A percentile compares a stretch with the other conserved stretches of the same genome.
Evolutionary conservation across 345 rosid genomes (phyloP).

Genomic region (Capsella bursapastoris): DNA sequence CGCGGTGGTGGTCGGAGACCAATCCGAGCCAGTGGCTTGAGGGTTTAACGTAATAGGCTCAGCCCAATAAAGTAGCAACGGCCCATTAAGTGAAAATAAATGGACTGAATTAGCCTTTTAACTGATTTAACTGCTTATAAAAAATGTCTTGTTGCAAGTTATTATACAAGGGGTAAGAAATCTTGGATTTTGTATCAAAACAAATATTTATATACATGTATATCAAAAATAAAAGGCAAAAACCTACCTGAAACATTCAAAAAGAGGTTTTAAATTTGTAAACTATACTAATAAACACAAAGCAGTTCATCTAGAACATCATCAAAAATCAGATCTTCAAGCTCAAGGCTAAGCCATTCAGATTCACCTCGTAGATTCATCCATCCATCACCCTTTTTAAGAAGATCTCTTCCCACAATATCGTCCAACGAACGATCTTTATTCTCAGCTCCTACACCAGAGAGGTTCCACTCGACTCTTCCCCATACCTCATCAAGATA

Average conservation of each 20-base stretch:
- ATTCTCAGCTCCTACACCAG: conserved; percentile 43
- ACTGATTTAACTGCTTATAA: background rate
- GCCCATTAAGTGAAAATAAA: background rate
- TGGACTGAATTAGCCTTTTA: background rate
- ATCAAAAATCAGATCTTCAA: conserved; percentile 74
- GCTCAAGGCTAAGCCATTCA: conserved; percentile 68
- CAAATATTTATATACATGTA: conserved; percentile 15
- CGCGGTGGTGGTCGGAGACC: conserved; percentile 39
- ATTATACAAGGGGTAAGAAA: conserved; percentile 6
- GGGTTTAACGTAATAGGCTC: conserved; percentile 34
- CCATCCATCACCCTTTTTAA: conserved; percentile 67
- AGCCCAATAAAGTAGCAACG: conserved; percentile 8
- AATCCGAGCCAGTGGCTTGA: background rate
- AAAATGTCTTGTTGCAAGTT: background rate
- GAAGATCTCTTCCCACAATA: conserved; percentile 60
- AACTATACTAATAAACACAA: conserved; percentile 15
- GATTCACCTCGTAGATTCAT: conserved; percentile 57
- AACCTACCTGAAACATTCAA: background rate
- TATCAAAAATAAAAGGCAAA: background rate
- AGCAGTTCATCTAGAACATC: conserved; percentile 61
- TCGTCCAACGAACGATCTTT: conserved; percentile 60
- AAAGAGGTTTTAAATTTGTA: background rate
- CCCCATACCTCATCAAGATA: conserved; percentile 72
- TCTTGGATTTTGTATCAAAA: conserved; percentile 3
- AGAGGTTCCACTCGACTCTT: conserved; percentile 52